These are phyloP conservation scores for Lolium perenne DNA, from an alignment of 176 grass and related monocot species.

Conservation along the genomic window DNA sequence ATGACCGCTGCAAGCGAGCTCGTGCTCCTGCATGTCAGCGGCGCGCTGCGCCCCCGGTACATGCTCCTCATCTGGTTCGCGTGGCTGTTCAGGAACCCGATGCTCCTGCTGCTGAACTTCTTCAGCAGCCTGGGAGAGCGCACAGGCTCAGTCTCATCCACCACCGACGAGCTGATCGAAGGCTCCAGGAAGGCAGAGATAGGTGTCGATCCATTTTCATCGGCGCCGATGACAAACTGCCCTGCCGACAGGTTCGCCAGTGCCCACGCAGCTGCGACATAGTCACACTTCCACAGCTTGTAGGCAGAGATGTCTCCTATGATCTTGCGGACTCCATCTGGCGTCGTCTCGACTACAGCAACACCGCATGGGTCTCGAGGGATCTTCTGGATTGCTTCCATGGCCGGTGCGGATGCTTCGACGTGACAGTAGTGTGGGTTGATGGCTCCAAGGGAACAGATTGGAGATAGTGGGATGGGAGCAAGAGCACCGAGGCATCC, in stretches of 20 bases:
- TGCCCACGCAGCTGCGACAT: conserved; percentile 75
- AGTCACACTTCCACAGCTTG: conserved; percentile 96
- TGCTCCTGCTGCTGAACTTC: conserved; percentile 93
- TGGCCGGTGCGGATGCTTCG: conserved; percentile 63
- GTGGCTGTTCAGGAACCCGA: conserved; percentile 70
- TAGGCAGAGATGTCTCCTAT: conserved; percentile 93
- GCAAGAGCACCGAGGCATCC: conserved; percentile 93
- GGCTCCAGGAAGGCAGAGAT: conserved; percentile 36
- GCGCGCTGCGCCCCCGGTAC: conserved; percentile 71
- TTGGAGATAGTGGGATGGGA: conserved; percentile 75
- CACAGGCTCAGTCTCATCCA: conserved; percentile 40
- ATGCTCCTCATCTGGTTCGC: conserved; percentile 60
- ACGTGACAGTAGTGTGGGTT: conserved; percentile 57
- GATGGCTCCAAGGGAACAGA: conserved; percentile 79
- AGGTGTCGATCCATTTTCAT: conserved; percentile 53
- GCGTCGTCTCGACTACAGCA: conserved; percentile 69
- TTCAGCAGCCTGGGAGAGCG: conserved; percentile 53
- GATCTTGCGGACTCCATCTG: conserved; percentile 69
- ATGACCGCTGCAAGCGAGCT: conserved; percentile 88
- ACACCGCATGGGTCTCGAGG: conserved; percentile 70
- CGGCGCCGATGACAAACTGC: conserved; percentile 78
- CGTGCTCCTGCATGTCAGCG: conserved; percentile 75
- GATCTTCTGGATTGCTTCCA: conserved; percentile 73
- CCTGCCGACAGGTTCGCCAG: conserved; percentile 79
- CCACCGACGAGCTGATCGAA: conserved; percentile 37